Evolutionary conservation across 1,139 yeast genomes (phyloP).

Genomic region (Blastobotrys illinoisensis): DNA sequence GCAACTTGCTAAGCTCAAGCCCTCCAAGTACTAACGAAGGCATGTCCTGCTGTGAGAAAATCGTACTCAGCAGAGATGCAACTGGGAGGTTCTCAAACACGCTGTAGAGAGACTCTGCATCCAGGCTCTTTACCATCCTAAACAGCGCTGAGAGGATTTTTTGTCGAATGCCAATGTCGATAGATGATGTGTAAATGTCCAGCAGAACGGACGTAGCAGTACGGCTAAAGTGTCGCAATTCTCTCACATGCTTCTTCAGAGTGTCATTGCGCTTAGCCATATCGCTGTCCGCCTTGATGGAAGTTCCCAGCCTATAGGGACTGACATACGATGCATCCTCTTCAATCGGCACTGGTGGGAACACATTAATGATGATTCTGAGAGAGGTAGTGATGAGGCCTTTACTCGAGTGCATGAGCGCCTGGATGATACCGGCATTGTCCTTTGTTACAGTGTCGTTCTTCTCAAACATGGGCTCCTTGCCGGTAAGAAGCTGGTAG

Average conservation of each 20-base stretch:
- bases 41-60: constrained; percentile 51
- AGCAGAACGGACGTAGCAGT: constrained; percentile 56
- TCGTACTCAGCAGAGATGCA: constrained; percentile 52
- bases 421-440: constrained; percentile 49
- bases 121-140: constrained; percentile 42
- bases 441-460: constrained; percentile 22
- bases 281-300: not conserved
- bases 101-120: constrained; percentile 19
- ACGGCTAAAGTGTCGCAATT: constrained; percentile 39
- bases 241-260: constrained; percentile 17
- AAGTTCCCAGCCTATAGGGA: constrained; percentile 25
- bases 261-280: constrained; percentile 13
- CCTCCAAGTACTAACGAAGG: constrained; percentile 47
- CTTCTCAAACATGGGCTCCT: constrained; percentile 26
- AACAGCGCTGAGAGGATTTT: constrained; percentile 52
- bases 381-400: constrained; percentile 55
- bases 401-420: constrained; percentile 70
- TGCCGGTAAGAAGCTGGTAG: constrained; percentile 33
- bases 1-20: constrained; percentile 43
- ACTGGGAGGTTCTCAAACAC: constrained; percentile 30
- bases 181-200: constrained; percentile 69
- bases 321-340: constrained; percentile 22
- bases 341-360: constrained; percentile 32
- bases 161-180: constrained; percentile 62
- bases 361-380: constrained; percentile 49